These are phyloP conservation scores for Peronospora tabacina DNA, from an alignment of 352 stramenopile species.

Conservation along the genomic window DNA sequence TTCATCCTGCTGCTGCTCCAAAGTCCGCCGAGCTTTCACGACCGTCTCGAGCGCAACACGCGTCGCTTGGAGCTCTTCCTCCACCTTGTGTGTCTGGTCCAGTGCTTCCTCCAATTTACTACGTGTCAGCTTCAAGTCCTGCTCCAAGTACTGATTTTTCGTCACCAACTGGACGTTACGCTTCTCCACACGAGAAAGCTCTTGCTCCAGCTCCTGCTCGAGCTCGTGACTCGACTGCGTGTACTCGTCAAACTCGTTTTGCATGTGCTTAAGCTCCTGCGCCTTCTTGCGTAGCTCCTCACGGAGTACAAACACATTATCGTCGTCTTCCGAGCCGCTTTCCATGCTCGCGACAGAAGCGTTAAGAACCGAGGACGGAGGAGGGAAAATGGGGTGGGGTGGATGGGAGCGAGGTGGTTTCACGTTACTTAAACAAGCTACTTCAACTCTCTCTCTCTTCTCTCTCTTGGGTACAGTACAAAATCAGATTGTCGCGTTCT, in stretches of 20 bases:
- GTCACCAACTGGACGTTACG: constrained; percentile 33
- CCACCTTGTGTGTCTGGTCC: constrained; percentile 42
- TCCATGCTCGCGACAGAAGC: constrained; percentile 15
- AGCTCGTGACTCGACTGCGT: constrained; percentile 77
- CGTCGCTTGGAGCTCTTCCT: constrained; percentile 42
- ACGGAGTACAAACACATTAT: constrained; percentile 32
- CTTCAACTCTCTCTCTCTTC: neutral
- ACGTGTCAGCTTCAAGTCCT: constrained; percentile 39
- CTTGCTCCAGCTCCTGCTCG: constrained; percentile 67
- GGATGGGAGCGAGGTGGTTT: neutral
- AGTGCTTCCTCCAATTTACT: constrained; percentile 49
- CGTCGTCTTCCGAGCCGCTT: constrained; percentile 29
- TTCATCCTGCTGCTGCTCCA: constrained; percentile 75
- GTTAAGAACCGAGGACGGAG: constrained; percentile 6
- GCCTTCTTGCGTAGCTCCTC: constrained; percentile 44
- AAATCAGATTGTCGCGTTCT: constrained; percentile 6
- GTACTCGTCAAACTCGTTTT: constrained; percentile 77
- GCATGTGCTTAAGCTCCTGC: constrained; percentile 56
- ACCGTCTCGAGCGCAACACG: constrained; percentile 35
- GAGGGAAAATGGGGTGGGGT: too few relatives aligned
- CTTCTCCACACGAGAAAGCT: constrained; percentile 57
- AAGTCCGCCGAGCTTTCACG: constrained; percentile 34
- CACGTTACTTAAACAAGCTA: constrained; percentile 3
- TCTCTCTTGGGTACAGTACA: neutral
- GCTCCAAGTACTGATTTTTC: constrained; percentile 49